Conservation (phyloP, 164 flowering plant species). For the Warburgia ugandensis region DNA sequence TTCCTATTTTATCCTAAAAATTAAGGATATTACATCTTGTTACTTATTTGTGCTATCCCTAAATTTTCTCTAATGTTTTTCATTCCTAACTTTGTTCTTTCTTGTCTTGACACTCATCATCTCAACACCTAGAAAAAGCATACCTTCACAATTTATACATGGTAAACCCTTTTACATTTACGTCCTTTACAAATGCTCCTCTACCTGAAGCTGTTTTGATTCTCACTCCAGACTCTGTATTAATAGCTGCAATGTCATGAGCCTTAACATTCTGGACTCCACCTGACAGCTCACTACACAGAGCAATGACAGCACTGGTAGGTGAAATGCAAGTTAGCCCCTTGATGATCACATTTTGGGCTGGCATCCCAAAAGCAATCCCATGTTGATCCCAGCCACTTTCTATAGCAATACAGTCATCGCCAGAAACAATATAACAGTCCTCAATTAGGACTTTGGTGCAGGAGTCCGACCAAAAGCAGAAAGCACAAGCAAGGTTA, state of each 20-base stretch:
- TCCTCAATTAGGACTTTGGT: conserved; percentile 53
- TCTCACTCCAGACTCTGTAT: conserved; percentile 54
- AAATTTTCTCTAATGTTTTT: too few species aligned
- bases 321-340: conserved; percentile 73
- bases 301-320: conserved; percentile 48
- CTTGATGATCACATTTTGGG: conserved; percentile 37
- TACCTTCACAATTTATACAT: conserved; percentile 60
- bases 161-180: conserved; percentile 41
- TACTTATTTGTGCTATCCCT: too few species aligned
- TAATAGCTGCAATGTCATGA: conserved; percentile 46
- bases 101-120: too few species aligned
- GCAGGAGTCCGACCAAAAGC: conserved; percentile 44
- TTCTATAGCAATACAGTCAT: conserved; percentile 64
- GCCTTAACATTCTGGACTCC: conserved; percentile 50
- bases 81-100: too few species aligned
- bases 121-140: too few species aligned
- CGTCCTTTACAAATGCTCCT: conserved; percentile 57
- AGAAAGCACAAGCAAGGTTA: background rate
- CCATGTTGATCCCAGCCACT: too few species aligned
- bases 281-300: too few species aligned
- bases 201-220: conserved; percentile 60
- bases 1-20: too few species aligned
- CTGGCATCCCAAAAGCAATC: conserved; percentile 54
- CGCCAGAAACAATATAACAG: conserved; percentile 67
- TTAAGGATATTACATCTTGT: too few species aligned